Conservation (phyloP, 106 monocot species). For the Posidonia australis region DNA sequence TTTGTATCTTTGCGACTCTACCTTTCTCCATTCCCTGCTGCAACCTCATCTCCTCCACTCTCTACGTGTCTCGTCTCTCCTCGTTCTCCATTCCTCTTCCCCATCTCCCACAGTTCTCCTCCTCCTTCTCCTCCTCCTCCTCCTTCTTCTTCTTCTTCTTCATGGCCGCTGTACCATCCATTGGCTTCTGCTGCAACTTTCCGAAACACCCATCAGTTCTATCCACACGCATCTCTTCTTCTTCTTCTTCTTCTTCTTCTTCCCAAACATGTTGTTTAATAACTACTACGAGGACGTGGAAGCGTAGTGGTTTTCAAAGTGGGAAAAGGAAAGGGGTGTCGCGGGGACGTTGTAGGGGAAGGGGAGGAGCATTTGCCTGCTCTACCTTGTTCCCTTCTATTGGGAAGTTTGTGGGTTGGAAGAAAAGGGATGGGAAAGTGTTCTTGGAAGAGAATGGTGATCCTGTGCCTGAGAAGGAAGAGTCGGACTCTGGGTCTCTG, state of each 20-base stretch:
- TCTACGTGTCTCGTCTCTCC: too few species aligned
- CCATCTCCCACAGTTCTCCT: not conserved
- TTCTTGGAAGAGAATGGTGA: not conserved
- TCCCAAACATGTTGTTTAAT: not conserved
- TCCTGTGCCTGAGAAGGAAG: not conserved
- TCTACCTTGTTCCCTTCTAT: not conserved
- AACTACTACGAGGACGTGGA: not conserved
- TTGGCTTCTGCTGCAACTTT: not conserved
- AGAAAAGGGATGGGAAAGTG: not conserved
- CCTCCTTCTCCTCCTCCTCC: not conserved
- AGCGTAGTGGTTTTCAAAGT: not conserved
- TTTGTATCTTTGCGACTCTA: too few species aligned
- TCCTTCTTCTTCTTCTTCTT: not conserved
- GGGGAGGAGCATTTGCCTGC: not conserved
- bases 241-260: not conserved
- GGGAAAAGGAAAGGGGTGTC: not conserved
- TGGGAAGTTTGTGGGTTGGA: not conserved
- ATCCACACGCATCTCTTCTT: not conserved
- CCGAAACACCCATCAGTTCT: not conserved
- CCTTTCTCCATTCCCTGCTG: not conserved
- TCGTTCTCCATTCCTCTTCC: not conserved
- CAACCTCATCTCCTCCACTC: not conserved
- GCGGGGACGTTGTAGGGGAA: not conserved
- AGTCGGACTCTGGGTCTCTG: slow-evolving; percentile 15
- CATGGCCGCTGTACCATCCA: not conserved